Evolutionary conservation across 192 early-diverging fungal species (phyloP).

Genomic region (Diversispora epigaea): DNA sequence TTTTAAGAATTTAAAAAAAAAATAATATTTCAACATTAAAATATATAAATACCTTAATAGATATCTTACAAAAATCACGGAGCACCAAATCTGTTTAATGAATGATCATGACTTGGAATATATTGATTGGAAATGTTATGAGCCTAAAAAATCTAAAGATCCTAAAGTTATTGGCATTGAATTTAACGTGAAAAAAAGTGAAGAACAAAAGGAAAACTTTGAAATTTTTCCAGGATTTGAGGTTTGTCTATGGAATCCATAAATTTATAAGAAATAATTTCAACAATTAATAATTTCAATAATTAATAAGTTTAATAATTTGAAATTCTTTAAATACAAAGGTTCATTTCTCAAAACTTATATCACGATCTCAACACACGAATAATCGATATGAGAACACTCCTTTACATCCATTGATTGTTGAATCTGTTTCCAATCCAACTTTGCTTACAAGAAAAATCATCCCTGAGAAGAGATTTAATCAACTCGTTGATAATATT

Average conservation of each 20-base stretch:
- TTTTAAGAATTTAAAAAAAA: neutral
- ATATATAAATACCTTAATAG: neutral
- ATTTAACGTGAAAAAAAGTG: too few relatives aligned
- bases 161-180: too few relatives aligned
- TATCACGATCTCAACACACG: neutral
- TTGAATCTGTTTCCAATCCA: slow-evolving; percentile 21
- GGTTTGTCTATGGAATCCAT: too few relatives aligned
- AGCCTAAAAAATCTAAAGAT: too few relatives aligned
- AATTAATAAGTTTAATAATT: neutral
- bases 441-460: slow-evolving; percentile 11
- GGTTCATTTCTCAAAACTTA: neutral
- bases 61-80: slow-evolving; percentile 29
- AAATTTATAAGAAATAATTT: too few relatives aligned
- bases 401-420: neutral
- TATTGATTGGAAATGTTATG: neutral
- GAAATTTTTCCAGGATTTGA: too few relatives aligned
- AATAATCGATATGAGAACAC: neutral
- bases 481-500: too few relatives aligned
- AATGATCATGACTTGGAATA: neutral
- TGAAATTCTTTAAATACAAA: neutral
- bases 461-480: neutral
- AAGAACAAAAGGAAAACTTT: neutral
- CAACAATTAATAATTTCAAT: neutral
- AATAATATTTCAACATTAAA: neutral
- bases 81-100: slow-evolving; percentile 25